These are phyloP conservation scores for Kazachstania martiniae DNA, from an alignment of 805 yeast species.

Conservation along the genomic window DNA sequence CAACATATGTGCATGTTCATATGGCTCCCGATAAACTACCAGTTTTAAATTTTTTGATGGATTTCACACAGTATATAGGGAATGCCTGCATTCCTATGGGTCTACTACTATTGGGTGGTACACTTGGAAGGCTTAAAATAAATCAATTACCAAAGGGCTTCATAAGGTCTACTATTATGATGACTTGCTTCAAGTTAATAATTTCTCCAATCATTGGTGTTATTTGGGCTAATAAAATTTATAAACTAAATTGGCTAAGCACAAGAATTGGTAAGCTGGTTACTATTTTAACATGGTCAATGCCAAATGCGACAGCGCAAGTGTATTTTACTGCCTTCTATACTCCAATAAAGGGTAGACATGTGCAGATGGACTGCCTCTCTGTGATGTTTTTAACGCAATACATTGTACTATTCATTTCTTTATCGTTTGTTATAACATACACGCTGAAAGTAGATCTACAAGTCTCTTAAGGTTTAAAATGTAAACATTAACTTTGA, in stretches of 20 bases:
- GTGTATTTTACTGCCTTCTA: conserved; percentile 83
- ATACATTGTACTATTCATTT: conserved; percentile 49
- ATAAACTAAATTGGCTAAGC: conserved; percentile 53
- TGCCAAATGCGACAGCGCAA: conserved; percentile 83
- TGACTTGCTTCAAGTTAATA: conserved; percentile 49
- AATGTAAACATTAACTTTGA: no score
- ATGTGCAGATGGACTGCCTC: conserved; percentile 64
- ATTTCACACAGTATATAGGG: conserved; percentile 68
- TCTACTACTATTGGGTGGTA: conserved; percentile 71
- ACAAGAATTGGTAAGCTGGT: conserved; percentile 55
- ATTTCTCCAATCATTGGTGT: conserved; percentile 74
- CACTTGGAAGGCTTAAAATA: conserved; percentile 65
- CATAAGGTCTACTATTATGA: conserved; percentile 44
- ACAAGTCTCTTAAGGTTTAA: no score
- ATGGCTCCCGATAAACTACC: conserved; percentile 81
- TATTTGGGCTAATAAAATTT: conserved; percentile 50
- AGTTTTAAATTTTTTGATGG: conserved; percentile 77
- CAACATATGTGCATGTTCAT: conserved; percentile 39
- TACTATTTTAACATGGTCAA: conserved; percentile 59
- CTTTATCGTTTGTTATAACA: conserved; percentile 64
- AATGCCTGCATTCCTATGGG: conserved; percentile 87
- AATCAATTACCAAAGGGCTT: conserved; percentile 51
- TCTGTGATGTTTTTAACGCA: conserved; percentile 61
- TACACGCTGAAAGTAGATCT: conserved; percentile 33
- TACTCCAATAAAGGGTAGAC: conserved; percentile 50